Evolutionary conservation across 306 rosid genomes (phyloP), one percentile per base, ranked within the genome.

Genomic region (Urtica urens): DNA sequence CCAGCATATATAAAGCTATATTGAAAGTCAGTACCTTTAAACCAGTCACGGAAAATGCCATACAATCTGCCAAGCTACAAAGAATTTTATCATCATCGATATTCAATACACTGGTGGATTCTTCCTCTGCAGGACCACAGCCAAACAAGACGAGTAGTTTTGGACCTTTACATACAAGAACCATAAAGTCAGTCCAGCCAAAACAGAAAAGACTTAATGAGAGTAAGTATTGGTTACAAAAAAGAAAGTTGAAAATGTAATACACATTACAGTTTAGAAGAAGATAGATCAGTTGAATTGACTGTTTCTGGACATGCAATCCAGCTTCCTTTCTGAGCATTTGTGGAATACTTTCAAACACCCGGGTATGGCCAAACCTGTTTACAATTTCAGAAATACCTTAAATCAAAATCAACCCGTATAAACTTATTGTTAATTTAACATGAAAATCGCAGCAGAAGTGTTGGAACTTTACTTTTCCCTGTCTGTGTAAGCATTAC

Each of bases 211-310:
- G 27, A 25, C 37, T 21, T 38, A 6, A 12, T n/a, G 17, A 38
- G 23, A 1, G 7, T 23, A 53, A 13, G 29, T 7, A 13, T 12
- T 49, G 18, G 4, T 4, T 7, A 3, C 22, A 23, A 35, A 35
- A 35, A 35, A 7, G 5, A 16, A 35, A 31, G 7, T 31, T 31
- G 37, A 31, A 13, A 35, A 35, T 7, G n/a, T 16, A 21, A 12
- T n/a, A n/a, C n/a, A n/a, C n/a, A n/a, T 75, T 68, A 88, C 97
- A 84, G 72, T 78, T 84, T 38, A 88, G 62, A 20, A 81, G 66
- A 46, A 88, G 76, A 60, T 76, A 81, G 23, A 88, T 62, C 68
- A 88, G 75, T 49, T 76, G 76, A 40, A 88, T 62, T 12, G 77
- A 73, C 60, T 65, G 73, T 24, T 55, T 79, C 67, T 66, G 87